phyloP scores from a whole-genome alignment of 2,329 filamentous ascomycete genomes.

The Claviceps citrina region DNA sequence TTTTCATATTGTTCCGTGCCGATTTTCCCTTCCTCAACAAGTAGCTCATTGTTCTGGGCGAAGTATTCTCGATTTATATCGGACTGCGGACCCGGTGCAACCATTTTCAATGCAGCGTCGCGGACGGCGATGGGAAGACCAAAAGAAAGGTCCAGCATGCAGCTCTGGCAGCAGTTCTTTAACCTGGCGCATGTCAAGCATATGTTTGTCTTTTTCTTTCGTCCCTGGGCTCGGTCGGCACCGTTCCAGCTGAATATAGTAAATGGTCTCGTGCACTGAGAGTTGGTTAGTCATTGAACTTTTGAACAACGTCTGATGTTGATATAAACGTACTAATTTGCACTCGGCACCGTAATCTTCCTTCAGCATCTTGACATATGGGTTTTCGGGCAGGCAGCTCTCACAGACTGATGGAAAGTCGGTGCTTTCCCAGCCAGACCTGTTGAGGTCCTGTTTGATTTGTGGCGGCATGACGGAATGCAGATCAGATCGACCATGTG shows the following conservation, averaged over 20 bases:
- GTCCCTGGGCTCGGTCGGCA: constrained; percentile 71
- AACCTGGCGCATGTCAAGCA: constrained; percentile 91
- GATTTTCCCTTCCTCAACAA: constrained; percentile 80
- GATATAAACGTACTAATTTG: constrained; percentile 37
- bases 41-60: constrained; percentile 90
- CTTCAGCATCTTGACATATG: constrained; percentile 98
- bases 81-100: constrained; percentile 81
- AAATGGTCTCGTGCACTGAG: constrained; percentile 74
- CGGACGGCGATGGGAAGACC: constrained; percentile 87
- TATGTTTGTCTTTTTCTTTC: constrained; percentile 86
- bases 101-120: constrained; percentile 95
- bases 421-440: constrained; percentile 89
- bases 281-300: constrained; percentile 2
- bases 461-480: constrained; percentile 56
- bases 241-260: constrained; percentile 85
- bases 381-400: constrained; percentile 87
- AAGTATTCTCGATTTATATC: constrained; percentile 95
- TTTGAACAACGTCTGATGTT: neutral
- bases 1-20: constrained; percentile 86
- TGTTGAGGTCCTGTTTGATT: constrained; percentile 91
- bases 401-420: constrained; percentile 84
- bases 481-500: constrained; percentile 1
- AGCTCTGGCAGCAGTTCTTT: constrained; percentile 98
- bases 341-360: constrained; percentile 85
- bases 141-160: constrained; percentile 95